Evolutionary conservation across 371 early-diverging fungal genomes (phyloP).

Genomic region (Umbelopsis sp.): DNA sequence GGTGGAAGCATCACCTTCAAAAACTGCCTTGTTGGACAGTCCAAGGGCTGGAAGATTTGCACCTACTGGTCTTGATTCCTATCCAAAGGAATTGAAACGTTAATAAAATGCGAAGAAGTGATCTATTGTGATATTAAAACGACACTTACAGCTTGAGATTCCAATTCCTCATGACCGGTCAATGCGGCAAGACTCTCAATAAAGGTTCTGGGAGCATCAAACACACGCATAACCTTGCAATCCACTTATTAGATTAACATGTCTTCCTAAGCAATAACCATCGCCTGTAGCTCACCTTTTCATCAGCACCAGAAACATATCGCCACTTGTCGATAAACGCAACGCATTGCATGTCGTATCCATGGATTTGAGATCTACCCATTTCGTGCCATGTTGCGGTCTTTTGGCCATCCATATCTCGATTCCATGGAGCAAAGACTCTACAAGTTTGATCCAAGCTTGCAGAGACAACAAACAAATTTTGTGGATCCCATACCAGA

Average conservation of each 20-base stretch:
- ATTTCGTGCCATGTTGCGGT: conserved; percentile 88
- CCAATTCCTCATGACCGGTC: conserved; percentile 46
- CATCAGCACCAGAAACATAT: conserved; percentile 93
- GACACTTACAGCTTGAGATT: conserved; percentile 42
- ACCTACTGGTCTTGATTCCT: conserved; percentile 69
- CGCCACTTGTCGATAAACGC: conserved; percentile 76
- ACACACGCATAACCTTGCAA: conserved; percentile 61
- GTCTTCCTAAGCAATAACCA: conserved; percentile 20
- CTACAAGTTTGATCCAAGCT: conserved; percentile 92
- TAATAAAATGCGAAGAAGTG: neutral
- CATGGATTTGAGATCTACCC: conserved; percentile 96
- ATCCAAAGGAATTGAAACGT: neutral
- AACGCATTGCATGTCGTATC: conserved; percentile 90
- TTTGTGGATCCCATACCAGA: conserved; percentile 83
- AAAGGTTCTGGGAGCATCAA: conserved; percentile 87
- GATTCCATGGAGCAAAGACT: conserved; percentile 78
- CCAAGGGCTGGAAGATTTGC: conserved; percentile 93
- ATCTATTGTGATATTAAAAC: neutral
- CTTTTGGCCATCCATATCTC: conserved; percentile 26
- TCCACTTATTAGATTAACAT: neutral
- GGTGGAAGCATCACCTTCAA: conserved; percentile 56
- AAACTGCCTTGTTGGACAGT: conserved; percentile 93
- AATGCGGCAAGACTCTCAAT: conserved; percentile 64
- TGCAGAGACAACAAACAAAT: conserved; percentile 72
- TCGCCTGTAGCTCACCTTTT: conserved; percentile 62